Percentiles rank a stretch among this genome's conserved stretches.
These are phyloP conservation scores for Quercus lobata DNA, from an alignment of 331 rosid species.

Conservation along the genomic window DNA sequence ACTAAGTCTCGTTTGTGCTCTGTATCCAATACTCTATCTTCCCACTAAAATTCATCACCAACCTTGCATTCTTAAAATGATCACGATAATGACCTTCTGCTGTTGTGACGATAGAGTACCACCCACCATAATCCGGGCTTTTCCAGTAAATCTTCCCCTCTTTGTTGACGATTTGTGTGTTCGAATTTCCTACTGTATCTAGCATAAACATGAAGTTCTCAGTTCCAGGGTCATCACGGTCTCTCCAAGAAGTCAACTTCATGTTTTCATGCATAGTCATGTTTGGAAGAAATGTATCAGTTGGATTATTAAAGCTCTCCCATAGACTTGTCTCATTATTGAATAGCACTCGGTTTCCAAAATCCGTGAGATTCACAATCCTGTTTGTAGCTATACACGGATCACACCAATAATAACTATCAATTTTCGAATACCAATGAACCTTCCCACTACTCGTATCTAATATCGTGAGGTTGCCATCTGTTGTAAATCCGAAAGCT, in stretches of 20 bases:
- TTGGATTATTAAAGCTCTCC: conserved; percentile 65
- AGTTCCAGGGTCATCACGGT: conserved; percentile 22
- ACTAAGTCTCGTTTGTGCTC: conserved; percentile 19
- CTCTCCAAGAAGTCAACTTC: conserved; percentile 39
- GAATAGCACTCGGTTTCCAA: conserved; percentile 43
- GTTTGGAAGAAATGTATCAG: conserved; percentile 62
- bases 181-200: not conserved
- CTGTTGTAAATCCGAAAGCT: conserved; percentile 13
- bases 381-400: not conserved
- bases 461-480: conserved; percentile 42
- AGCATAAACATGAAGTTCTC: conserved; percentile 51
- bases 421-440: conserved; percentile 18
- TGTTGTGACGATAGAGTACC: not conserved
- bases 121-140: conserved; percentile 23
- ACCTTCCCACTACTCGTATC: not conserved
- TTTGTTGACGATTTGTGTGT: conserved; percentile 19
- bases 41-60: not conserved
- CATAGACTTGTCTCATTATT: conserved; percentile 6
- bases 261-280: conserved; percentile 41
- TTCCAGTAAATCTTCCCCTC: conserved; percentile 36
- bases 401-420: not conserved
- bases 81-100: not conserved
- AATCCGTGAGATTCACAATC: conserved; percentile 37
- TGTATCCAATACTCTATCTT: not conserved
- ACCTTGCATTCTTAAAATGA: too few species aligned